phyloP scores from a whole-genome alignment of 148 eudicot species.

The Polygonum aviculare region DNA sequence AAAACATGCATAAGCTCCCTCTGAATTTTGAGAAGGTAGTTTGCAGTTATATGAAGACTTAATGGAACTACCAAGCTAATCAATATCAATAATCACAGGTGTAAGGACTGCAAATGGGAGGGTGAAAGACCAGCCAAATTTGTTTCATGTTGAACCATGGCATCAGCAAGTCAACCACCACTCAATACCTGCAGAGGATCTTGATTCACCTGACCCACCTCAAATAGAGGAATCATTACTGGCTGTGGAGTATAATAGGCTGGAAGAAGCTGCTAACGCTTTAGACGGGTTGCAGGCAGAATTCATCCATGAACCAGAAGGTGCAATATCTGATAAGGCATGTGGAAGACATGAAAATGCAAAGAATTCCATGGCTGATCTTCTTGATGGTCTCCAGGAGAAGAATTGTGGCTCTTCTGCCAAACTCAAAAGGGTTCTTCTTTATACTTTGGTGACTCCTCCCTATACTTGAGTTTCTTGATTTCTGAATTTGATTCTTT shows the following conservation, averaged over 20 bases:
- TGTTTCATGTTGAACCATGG: background rate
- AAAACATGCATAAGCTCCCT: background rate
- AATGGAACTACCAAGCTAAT: background rate
- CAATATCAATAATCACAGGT: background rate
- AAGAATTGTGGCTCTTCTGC: constrained; percentile 18
- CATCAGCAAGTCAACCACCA: background rate
- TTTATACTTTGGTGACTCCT: constrained; percentile 3
- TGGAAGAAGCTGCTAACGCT: constrained; percentile 20
- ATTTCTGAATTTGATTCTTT: constrained; percentile 4
- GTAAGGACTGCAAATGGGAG: background rate
- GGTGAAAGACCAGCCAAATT: background rate
- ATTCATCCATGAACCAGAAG: constrained; percentile 19
- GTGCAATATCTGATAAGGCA: constrained; percentile 23
- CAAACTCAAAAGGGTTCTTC: constrained; percentile 34
- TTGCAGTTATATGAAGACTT: background rate
- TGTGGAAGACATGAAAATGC: constrained; percentile 14
- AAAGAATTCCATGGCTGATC: constrained; percentile 50
- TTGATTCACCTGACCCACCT: constrained; percentile 21
- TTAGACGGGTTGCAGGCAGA: constrained; percentile 22
- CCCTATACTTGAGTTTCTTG: background rate
- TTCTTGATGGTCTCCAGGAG: constrained; percentile 44
- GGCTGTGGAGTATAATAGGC: constrained; percentile 15
- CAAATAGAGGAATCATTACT: constrained; percentile 26
- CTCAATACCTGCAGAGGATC: constrained; percentile 13
- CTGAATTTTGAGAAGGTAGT: background rate